Evolutionary conservation across 768 basidiomycete genomes (phyloP), one percentile per base, ranked within the genome.

Genomic region (Suillus alpinus): DNA sequence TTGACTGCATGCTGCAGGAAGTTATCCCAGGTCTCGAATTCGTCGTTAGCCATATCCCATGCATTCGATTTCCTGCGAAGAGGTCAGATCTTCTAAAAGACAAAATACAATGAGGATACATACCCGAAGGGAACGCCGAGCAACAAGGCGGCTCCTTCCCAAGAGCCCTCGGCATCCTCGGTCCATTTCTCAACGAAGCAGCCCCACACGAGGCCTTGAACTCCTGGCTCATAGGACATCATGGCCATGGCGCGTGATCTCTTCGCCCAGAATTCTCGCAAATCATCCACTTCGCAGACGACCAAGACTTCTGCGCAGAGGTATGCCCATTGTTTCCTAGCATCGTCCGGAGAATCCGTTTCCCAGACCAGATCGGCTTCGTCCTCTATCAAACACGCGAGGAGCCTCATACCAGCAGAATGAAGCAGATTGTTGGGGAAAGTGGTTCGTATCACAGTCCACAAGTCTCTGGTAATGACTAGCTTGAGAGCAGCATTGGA

Each of bases 101-200:
- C 26, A 46, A 10, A 59, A 34, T 5, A 55, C n/a, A 12, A 59
- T 65, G 61, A 66, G 53, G 56, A 57, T 23, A 80, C 82, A 70
- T 68, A 86, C 86, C 76, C 73, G 65, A 91, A 92, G 6, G 90
- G 91, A 56, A 84, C 77, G 32, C 79, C 79, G 26, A 91, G 76
- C 18, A 83, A 70, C 23, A 81, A 68, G 16, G 81, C 71, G 20
- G 80, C 80, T 14, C 81, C 79, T 61, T 87, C 84, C 85, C 85
- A 90, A 20, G 69, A 73, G 1, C 77, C 77, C 16, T 77, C 76
- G 3, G 65, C 65, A 53, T 79, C 76, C 14, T 76, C 74, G 57
- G 69, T 75, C 89, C 91, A 92, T 20, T 76, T 76, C 59, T 83
- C 77, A 23, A 80, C 75, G 64, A 86, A 86, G 26, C 72, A 72